Percentiles rank a stretch among this genome's conserved stretches.
Conservation (phyloP, 345 rosid species). For the Trapa bicornis region DNA sequence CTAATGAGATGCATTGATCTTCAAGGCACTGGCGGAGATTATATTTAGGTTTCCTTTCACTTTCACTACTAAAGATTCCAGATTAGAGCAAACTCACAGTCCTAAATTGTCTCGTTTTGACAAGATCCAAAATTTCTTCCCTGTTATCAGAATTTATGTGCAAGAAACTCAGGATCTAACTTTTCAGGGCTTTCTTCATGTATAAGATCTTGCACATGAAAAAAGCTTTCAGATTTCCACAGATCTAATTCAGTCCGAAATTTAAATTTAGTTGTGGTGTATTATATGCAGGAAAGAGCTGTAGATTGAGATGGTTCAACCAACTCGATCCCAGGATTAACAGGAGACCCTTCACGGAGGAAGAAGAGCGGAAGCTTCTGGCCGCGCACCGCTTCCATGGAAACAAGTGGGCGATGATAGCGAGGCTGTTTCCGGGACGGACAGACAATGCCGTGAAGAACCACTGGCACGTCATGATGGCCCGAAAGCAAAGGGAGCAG, state of each 20-base stretch:
- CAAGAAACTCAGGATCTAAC: too few relatives aligned
- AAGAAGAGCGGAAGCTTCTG: conserved; percentile 43
- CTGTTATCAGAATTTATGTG: too few relatives aligned
- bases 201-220: too few relatives aligned
- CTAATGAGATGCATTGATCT: not conserved
- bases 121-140: too few relatives aligned
- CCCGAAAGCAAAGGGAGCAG: conserved; percentile 34
- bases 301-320: conserved; percentile 56
- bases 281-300: conserved; percentile 33
- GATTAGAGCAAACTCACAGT: not conserved
- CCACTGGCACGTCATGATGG: conserved; percentile 56
- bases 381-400: conserved; percentile 42
- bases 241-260: not conserved
- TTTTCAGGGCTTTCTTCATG: too few relatives aligned
- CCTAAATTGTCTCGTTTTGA: not conserved
- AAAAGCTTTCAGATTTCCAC: not conserved
- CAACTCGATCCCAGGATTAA: conserved; percentile 54
- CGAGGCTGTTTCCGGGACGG: conserved; percentile 42
- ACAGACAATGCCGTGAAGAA: conserved; percentile 56
- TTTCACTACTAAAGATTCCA: not conserved
- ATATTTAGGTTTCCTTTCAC: not conserved
- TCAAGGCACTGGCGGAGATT: not conserved
- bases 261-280: not conserved
- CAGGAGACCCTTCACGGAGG: conserved; percentile 39
- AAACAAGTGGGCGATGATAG: conserved; percentile 51